Conservation (phyloP, 805 yeast species). For the Candida awuae region DNA sequence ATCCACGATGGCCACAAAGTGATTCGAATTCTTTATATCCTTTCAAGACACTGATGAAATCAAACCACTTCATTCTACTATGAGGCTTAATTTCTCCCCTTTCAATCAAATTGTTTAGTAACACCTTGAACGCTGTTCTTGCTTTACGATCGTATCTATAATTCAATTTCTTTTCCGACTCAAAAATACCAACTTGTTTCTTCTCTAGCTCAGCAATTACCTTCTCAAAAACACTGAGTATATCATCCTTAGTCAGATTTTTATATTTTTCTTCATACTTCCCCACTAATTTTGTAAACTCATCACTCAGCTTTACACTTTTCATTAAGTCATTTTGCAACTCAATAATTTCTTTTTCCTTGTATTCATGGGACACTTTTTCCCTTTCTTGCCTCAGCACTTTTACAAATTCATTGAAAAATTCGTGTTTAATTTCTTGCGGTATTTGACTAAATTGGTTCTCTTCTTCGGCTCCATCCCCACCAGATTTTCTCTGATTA, state of each 20-base stretch:
- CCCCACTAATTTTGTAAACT: slow-evolving; percentile 3
- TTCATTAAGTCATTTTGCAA: slow-evolving; percentile 40
- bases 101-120: slow-evolving; percentile 33
- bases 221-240: slow-evolving; percentile 43
- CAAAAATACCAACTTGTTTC: slow-evolving; percentile 24
- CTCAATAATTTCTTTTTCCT: slow-evolving; percentile 44
- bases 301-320: not conserved
- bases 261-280: slow-evolving; percentile 40
- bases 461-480: too few relatives aligned
- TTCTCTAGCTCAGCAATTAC: slow-evolving; percentile 25
- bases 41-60: slow-evolving; percentile 42
- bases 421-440: slow-evolving; percentile 46
- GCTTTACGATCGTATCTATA: slow-evolving; percentile 56
- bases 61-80: slow-evolving; percentile 54
- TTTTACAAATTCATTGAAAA: slow-evolving; percentile 44
- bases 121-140: slow-evolving; percentile 46
- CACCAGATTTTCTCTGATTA: not conserved
- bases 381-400: slow-evolving; percentile 31
- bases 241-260: slow-evolving; percentile 47
- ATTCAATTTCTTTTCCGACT: slow-evolving; percentile 32
- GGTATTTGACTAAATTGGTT: not conserved
- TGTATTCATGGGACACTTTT: slow-evolving; percentile 21
- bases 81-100: slow-evolving; percentile 26
- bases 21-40: slow-evolving; percentile 50
- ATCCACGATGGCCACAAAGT: slow-evolving; percentile 68